Conservation (phyloP, 495 filamentous ascomycete species). For the Hypoxylon rickii region DNA sequence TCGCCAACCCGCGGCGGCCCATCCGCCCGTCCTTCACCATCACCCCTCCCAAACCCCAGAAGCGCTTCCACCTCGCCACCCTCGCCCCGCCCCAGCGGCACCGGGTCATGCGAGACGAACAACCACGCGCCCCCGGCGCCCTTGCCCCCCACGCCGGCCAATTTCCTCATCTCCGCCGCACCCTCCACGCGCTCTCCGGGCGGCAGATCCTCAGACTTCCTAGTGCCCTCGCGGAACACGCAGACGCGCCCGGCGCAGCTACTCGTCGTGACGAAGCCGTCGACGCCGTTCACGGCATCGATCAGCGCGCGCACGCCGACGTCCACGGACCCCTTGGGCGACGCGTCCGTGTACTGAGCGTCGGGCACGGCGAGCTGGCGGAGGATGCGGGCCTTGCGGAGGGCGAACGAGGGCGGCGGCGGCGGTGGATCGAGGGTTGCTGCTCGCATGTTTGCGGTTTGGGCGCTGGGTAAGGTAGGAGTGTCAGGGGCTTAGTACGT, state of each 20-base stretch:
- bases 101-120: conserved; percentile 81
- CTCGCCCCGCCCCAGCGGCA: conserved; percentile 42
- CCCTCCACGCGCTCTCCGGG: conserved; percentile 24
- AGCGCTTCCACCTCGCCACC: conserved; percentile 22
- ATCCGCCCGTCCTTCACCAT: background rate
- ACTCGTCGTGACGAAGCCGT: conserved; percentile 84
- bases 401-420: conserved; percentile 50
- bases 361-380: conserved; percentile 64
- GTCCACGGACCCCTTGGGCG: conserved; percentile 86
- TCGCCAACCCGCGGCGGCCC: conserved; percentile 20
- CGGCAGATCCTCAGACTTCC: conserved; percentile 42
- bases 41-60: conserved; percentile 6
- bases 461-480: no score
- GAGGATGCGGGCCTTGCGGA: conserved; percentile 69
- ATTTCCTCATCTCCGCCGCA: conserved; percentile 25
- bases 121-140: conserved; percentile 82
- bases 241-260: conserved; percentile 85
- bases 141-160: conserved; percentile 72
- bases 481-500: no score
- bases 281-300: conserved; percentile 69
- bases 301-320: conserved; percentile 75
- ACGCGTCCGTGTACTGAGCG: conserved; percentile 73
- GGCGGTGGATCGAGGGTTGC: conserved; percentile 18
- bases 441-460: conserved; percentile 3
- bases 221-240: conserved; percentile 81